Evolutionary conservation across 208 protist genomes (phyloP).

Genomic region (Leishmania tarentolae): DNA sequence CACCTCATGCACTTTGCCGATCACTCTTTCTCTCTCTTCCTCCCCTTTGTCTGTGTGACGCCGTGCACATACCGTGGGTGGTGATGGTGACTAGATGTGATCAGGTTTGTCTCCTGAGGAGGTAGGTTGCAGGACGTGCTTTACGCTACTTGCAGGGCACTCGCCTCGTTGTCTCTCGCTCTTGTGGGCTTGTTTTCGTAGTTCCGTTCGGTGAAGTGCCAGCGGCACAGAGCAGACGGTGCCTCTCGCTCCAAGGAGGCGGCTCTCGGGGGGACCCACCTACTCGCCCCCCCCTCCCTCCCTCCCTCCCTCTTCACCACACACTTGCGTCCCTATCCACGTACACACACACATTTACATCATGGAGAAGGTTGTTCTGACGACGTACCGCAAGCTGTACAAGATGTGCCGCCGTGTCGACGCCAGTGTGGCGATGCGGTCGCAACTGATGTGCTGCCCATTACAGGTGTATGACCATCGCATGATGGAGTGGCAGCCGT

Average conservation of each 20-base stretch:
- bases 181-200: not conserved
- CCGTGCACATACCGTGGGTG: not conserved
- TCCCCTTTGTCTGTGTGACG: not conserved
- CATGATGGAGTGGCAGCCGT: constrained; percentile 46
- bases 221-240: not conserved
- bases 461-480: constrained; percentile 64
- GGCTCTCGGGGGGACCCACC: not conserved
- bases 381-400: constrained; percentile 76
- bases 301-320: not conserved
- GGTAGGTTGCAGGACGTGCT: not conserved
- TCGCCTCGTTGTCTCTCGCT: not conserved
- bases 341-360: not conserved
- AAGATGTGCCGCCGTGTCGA: constrained; percentile 61
- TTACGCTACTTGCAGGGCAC: not conserved
- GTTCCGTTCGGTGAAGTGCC: not conserved
- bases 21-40: not conserved
- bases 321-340: not conserved
- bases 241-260: not conserved
- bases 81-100: not conserved
- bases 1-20: not conserved
- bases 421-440: constrained; percentile 59
- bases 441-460: constrained; percentile 60
- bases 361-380: constrained; percentile 72
- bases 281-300: not conserved
- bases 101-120: not conserved